Base-by-base conservation (phyloP, 441 rosid species). In the Pelargonium cotyledonis region DNA sequence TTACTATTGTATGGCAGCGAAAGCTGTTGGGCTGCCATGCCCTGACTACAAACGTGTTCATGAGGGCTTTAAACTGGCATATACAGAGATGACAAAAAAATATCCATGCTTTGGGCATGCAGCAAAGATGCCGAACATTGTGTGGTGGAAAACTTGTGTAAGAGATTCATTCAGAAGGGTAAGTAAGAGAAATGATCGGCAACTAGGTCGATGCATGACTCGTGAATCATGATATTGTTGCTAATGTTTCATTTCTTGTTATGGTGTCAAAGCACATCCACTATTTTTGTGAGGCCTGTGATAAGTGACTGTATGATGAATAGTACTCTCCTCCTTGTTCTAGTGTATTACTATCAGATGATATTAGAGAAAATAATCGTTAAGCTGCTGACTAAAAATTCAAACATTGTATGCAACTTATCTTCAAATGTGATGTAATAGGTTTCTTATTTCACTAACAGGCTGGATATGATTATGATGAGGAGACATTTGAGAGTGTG, bases 1-100 rank as follows among this genome's bases (percentile, higher is more conserved):
- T 82, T 94, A 91, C 82, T 94, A 91, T 58, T 94, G 99, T 79
- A 94, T 94, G 97, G 99, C 96, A 57, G 96, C 99, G 68, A 91
- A 94, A 82, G 79, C 99, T 26, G 83, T 81, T 70, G 98, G 98
- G 63, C 79, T 85, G 43, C 95, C 92, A 41, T 94, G 99, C 79
- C 99, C 99, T n/a, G 95, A 94, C 78, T 94, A 94, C 67, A 91
- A 86, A 74, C 85, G 95, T 2, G 76, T 94, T 49, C 99, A 94
- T 51, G 87, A 88, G 81, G 97, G 99, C 70, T 94, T 94, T 77
- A 89, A 91, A 73, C 70, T 86, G 77, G 99, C 99, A 49, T 94
- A 94, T 51, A 80, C 89, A 16, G 95, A 91, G n/a, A 94, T 91
- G 97, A 91, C 95, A 40, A 86, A 73, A 14, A 82, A 85, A 53